Evolutionary conservation across 352 stramenopile genomes (phyloP), one percentile per base, ranked within the genome.

Genomic region (Pythium chondricola): DNA sequence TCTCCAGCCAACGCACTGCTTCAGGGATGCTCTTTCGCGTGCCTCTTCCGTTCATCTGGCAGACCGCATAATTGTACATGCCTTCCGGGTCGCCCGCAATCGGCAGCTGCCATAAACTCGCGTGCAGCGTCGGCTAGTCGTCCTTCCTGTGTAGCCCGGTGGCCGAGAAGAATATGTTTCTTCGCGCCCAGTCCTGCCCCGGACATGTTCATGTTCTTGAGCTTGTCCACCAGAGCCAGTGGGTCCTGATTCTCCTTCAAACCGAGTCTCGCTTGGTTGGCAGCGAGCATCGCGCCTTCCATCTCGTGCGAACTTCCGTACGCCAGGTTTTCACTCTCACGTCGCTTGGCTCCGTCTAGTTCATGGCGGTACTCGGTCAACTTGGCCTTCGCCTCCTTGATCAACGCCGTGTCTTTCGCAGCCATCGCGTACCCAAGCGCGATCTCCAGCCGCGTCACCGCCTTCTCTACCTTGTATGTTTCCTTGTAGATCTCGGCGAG

Each of bases 31-130:
- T 36, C 35, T 43, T 52, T 6, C 22, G 32, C 9, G 18, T 36
- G 33, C 45, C 45, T 29, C 45, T 29, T 6, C 45, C 45, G n/a
- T 36, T 37, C 9, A 37, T 3, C 17, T 21, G 32, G 10, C 4
- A 29, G 0, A 44, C 17, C 3, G 45, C 45, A n/a, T 43, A 52
- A 17, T 52, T 52, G 45, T 52, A 52, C 45, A 52, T 52, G 32
- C 45, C 45, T 26, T 52, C 45, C 3, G 45, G 14, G 22, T 52
- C 11, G 9, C 45, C 32, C 5, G 22, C 35, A 3, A 44, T n/a
- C 24, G 0, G 45, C 45, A 20, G 45, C 45, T 2, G 45, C 33
- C 22, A 43, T 17, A 22, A 38, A 52, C 11, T 43, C 32, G 16
- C 45, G 45, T 10, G 45, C 33, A 2, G 45, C 45, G 25, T 44